Base-by-base conservation (phyloP, 129 eudicot genomes). In the Tanacetum coccineum region DNA sequence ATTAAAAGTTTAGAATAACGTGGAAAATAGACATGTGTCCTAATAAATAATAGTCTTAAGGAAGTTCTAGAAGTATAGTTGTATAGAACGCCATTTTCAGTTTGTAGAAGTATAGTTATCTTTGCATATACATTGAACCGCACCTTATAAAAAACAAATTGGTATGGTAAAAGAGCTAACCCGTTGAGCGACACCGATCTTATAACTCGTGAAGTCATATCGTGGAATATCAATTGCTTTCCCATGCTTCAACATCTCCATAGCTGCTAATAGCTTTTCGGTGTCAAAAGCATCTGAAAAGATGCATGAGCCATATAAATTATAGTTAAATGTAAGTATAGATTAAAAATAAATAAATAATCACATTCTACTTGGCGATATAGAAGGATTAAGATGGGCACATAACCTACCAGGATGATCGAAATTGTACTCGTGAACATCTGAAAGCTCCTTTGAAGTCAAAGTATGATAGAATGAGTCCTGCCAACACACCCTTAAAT, bases 381-480 rank as follows among this genome's bases (percentile, higher is more conserved):
- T 62, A 44, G 13, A 55, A 40, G 59, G 45, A 28, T 56, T 46
- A 21, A 52, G 48, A 76, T 59, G 22, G n/a, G 42, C 42, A 7
- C 42, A 9, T 36, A 68, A 67, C 88, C 81, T 68, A 79, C 99
- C 97, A 65, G 99, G 99, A 77, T 94, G 99, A 78, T 89, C 97
- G 59, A 89, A 94, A 80, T 89, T 89, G 85, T 86, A 89, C 54
- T 89, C 99, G 75, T 87, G 85, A 71, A 85, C 97, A 70, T 81
- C 84, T 70, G 84, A 69, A 50, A 89, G 95, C 76, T 89, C 95
- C 52, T 94, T 95, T 19, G 91, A 62, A 9, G 88, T 84, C 84
- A 94, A 72, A 81, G 73, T 87, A 70, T 87, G 88, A 78, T 94
- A 94, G 72, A 94, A 94, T 14, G 99, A 94, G 80, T 94, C 99